Evolutionary conservation across 495 filamentous ascomycete species (phyloP).

Genomic region (Cercophora samala): DNA sequence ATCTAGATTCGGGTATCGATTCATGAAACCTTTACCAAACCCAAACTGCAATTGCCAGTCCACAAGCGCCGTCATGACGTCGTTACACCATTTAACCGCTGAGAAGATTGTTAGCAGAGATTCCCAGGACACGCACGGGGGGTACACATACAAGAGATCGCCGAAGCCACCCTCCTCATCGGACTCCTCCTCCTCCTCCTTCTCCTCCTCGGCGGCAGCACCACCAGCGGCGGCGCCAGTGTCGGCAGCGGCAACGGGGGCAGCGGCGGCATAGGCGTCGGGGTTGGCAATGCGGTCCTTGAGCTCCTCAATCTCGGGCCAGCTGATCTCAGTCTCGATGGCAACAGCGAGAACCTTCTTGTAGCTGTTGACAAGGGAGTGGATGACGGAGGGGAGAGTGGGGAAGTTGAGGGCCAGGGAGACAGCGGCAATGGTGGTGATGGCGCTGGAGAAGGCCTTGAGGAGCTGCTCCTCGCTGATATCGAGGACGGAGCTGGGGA

Average conservation of each 20-base stretch:
- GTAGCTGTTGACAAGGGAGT: slow-evolving; percentile 93
- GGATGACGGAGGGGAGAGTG: slow-evolving; percentile 92
- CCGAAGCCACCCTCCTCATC: slow-evolving; percentile 53
- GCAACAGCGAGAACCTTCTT: slow-evolving; percentile 95
- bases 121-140: not conserved
- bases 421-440: slow-evolving; percentile 81
- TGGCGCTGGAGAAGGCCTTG: slow-evolving; percentile 73
- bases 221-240: slow-evolving; percentile 54
- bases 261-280: slow-evolving; percentile 82
- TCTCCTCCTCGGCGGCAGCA: slow-evolving; percentile 60
- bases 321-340: slow-evolving; percentile 85
- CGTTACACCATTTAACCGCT: slow-evolving; percentile 44
- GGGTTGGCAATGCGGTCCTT: slow-evolving; percentile 99
- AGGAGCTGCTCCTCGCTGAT: slow-evolving; percentile 91
- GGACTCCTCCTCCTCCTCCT: slow-evolving; percentile 53
- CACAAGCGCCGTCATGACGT: slow-evolving; percentile 33
- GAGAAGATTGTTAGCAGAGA: slow-evolving; percentile 21
- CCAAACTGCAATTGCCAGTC: slow-evolving; percentile 38
- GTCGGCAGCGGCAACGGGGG: slow-evolving; percentile 60
- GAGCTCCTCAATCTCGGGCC: slow-evolving; percentile 92
- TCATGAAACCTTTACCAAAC: slow-evolving; percentile 35
- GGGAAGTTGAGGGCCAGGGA: slow-evolving; percentile 92
- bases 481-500: slow-evolving; percentile 79
- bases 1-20: slow-evolving; percentile 40
- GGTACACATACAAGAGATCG: slow-evolving; percentile 63